Conservation (phyloP, 768 basidiomycete species). For the Leucocoprinus sp. region DNA sequence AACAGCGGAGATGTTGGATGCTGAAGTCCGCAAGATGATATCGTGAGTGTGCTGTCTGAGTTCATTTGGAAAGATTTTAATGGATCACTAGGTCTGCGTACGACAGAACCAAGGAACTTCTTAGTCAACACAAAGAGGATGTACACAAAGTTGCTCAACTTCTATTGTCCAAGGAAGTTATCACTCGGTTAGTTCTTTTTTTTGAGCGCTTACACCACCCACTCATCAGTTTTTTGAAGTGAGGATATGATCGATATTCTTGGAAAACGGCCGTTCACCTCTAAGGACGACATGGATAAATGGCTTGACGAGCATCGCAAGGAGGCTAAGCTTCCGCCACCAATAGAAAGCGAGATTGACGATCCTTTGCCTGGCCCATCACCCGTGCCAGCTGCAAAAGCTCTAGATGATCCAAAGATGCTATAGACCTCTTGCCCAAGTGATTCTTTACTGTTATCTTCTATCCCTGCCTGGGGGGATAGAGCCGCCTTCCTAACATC, state of each 20-base stretch:
- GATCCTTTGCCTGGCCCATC: slow-evolving; percentile 42
- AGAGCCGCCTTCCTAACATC: slow-evolving; percentile 2
- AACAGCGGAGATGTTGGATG: slow-evolving; percentile 90
- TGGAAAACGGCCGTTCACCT: slow-evolving; percentile 76
- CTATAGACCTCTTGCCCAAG: slow-evolving; percentile 4
- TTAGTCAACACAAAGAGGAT: slow-evolving; percentile 74
- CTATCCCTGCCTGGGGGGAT: slow-evolving; percentile 9
- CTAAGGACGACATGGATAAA: slow-evolving; percentile 91
- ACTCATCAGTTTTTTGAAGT: slow-evolving; percentile 27
- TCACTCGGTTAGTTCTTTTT: slow-evolving; percentile 58
- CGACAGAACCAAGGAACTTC: slow-evolving; percentile 68
- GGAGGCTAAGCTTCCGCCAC: slow-evolving; percentile 37
- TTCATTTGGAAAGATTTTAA: background rate
- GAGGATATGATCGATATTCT: slow-evolving; percentile 84
- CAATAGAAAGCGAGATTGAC: slow-evolving; percentile 24
- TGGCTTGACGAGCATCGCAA: slow-evolving; percentile 80
- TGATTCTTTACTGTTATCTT: background rate
- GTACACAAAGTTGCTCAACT: slow-evolving; percentile 92
- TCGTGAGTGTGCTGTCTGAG: slow-evolving; percentile 21
- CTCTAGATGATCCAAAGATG: slow-evolving; percentile 19
- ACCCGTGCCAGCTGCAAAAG: slow-evolving; percentile 32
- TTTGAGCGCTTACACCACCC: background rate
- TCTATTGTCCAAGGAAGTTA: slow-evolving; percentile 90
- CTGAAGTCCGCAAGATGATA: slow-evolving; percentile 93
- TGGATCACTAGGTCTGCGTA: slow-evolving; percentile 48